Conservation (phyloP, 495 filamentous ascomycete genomes). For the Oidiodendron maius region DNA sequence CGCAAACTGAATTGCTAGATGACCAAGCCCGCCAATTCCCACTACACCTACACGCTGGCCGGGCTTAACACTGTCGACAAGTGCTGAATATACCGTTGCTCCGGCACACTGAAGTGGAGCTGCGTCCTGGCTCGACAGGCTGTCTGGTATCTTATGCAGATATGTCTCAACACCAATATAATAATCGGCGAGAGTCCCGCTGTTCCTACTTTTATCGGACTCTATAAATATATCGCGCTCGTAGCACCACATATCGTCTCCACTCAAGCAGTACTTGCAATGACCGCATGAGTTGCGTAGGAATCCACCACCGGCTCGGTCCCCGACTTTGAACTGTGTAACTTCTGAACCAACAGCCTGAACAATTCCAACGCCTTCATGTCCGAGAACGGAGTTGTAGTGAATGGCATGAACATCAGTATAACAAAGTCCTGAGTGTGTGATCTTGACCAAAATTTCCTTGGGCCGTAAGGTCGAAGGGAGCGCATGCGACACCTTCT, state of each 20-base stretch:
- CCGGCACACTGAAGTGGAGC: slow-evolving; percentile 55
- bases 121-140: slow-evolving; percentile 43
- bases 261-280: slow-evolving; percentile 16
- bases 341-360: slow-evolving; percentile 28
- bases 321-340: slow-evolving; percentile 23
- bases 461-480: neutral
- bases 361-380: slow-evolving; percentile 39
- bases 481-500: neutral
- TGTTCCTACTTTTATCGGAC: slow-evolving; percentile 10
- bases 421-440: slow-evolving; percentile 39
- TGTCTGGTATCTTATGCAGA: slow-evolving; percentile 42
- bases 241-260: slow-evolving; percentile 17
- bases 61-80: slow-evolving; percentile 23
- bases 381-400: slow-evolving; percentile 33
- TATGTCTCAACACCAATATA: slow-evolving; percentile 17
- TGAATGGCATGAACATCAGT: slow-evolving; percentile 32
- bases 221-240: slow-evolving; percentile 15
- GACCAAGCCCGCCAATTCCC: too few relatives aligned
- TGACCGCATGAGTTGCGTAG: slow-evolving; percentile 33
- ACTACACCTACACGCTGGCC: slow-evolving; percentile 48
- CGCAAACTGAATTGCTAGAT: slow-evolving; percentile 58
- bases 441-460: slow-evolving; percentile 40
- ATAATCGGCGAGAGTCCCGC: slow-evolving; percentile 14
- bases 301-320: slow-evolving; percentile 37
- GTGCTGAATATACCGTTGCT: slow-evolving; percentile 44